phyloP scores from a whole-genome alignment of 2,329 filamentous ascomycete genomes.

The Phaeosphaeria sp. region DNA sequence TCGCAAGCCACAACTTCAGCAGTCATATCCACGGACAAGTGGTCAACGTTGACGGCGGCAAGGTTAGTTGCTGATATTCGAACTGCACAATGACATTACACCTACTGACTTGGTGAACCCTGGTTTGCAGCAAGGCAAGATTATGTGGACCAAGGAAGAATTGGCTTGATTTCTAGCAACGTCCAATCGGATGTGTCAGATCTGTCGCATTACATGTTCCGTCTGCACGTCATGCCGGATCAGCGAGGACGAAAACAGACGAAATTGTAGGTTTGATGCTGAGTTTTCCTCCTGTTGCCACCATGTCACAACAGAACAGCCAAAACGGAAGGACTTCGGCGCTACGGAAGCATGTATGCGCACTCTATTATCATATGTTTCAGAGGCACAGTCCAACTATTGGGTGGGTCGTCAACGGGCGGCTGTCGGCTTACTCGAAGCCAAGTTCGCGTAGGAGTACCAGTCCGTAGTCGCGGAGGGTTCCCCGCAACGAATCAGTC shows the following conservation, averaged over 20 bases:
- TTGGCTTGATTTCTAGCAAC: neutral
- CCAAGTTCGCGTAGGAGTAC: conserved; percentile 4
- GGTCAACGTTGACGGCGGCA: conserved; percentile 54
- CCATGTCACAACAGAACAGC: conserved; percentile 1
- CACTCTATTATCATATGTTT: neutral
- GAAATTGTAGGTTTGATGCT: neutral
- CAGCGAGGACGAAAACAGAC: neutral
- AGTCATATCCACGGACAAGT: conserved; percentile 55
- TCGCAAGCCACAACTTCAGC: conserved; percentile 57
- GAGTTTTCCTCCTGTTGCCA: neutral
- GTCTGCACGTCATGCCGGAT: neutral
- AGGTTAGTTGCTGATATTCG: neutral
- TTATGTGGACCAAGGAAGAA: conserved; percentile 50
- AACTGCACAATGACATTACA: no score
- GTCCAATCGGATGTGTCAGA: neutral
- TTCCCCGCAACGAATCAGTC: conserved; percentile 24
- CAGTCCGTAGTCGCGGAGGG: conserved; percentile 23
- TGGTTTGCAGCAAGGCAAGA: conserved; percentile 40
- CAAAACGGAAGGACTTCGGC: neutral
- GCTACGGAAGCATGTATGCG: conserved; percentile 5
- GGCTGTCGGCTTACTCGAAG: conserved; percentile 13
- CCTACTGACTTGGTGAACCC: no score
- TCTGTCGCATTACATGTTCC: neutral
- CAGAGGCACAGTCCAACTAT: neutral
- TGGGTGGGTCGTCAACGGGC: conserved; percentile 6